Base-by-base conservation (phyloP, 2,329 filamentous ascomycete species). In the Fusarium lyarnte region DNA sequence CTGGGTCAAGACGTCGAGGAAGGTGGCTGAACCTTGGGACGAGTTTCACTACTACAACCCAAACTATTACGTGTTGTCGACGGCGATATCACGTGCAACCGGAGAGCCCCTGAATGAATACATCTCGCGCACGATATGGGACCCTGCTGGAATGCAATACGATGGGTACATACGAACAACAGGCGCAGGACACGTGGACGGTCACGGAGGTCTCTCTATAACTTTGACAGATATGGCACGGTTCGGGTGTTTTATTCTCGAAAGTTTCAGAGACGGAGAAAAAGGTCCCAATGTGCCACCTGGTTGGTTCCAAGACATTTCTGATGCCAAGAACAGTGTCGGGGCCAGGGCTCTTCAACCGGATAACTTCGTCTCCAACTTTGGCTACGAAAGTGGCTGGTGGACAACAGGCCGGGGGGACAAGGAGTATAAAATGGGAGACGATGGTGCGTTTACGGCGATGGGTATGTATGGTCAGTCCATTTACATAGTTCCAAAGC, bases 21-120 rank as follows among this genome's bases (percentile, higher is more conserved):
- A 74, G 3, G 67, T 74, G 14, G 67, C 68, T 17, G 57, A 74
- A 19, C 71, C 71, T 4, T 74, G 67, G 71, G 43, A 74, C 9
- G 71, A 74, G 57, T 74, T 74, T n/a, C 71, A 74, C 16, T 74
- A 74, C 36, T 74, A 74, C 45, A 74, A 74, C 31, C 71, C 71
- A 0, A 74, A 74, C 55, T 74, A 69, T 23, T 72, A 74, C 2
- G 71, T 74, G 1, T 6, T 74, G 0, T 72, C 71, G 14, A 65
- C 54, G 1, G 71, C 55, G 16, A 74, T 74, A 7, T 71, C 70
- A 2, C 66, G 70, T 8, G 70, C 70, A 16, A 71, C 66, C 0
- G 41, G 58, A 16, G 49, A 63, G 4, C 70, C 62, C 8, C 29
- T 73, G 19, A 58, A 73, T 3, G 70, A 73, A 9, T 74, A 63